phyloP scores from a whole-genome alignment of 2,329 filamentous ascomycete genomes.

The Parasarocladium wereldwijsianum region DNA sequence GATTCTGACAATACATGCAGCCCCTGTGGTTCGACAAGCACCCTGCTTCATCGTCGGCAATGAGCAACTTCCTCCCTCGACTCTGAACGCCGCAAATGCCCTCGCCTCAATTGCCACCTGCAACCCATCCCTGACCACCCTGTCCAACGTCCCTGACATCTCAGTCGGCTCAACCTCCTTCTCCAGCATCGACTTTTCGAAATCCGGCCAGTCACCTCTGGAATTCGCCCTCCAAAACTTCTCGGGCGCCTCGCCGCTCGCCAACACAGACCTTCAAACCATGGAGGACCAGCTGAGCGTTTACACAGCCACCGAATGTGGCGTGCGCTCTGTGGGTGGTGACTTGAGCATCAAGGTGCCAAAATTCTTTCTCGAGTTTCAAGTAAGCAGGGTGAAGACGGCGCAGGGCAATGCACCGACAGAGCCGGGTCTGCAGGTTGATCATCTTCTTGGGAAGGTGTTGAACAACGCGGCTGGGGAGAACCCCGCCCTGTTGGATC shows the following conservation, averaged over 20 bases:
- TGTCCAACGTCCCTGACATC: constrained; percentile 41
- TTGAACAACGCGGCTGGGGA: constrained; percentile 37
- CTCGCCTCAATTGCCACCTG: constrained; percentile 34
- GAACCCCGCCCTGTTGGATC: constrained; percentile 30
- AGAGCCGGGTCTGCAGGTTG: constrained; percentile 35
- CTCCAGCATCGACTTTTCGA: constrained; percentile 40
- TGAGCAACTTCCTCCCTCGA: constrained; percentile 33
- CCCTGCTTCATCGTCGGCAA: constrained; percentile 41
- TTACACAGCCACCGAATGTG: constrained; percentile 45
- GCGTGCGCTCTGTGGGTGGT: constrained; percentile 37
- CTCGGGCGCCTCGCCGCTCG: constrained; percentile 33
- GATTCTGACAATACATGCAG: not conserved
- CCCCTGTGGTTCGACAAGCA: constrained; percentile 12
- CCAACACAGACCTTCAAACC: constrained; percentile 29
- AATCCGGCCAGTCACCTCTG: constrained; percentile 30
- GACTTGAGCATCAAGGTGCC: constrained; percentile 42
- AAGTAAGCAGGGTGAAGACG: constrained; percentile 42
- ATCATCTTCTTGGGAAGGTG: constrained; percentile 43
- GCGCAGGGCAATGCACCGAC: constrained; percentile 40
- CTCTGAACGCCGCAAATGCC: constrained; percentile 23
- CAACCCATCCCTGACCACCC: constrained; percentile 27
- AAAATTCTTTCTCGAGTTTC: constrained; percentile 48
- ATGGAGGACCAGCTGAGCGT: constrained; percentile 40
- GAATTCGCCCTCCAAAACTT: constrained; percentile 39
- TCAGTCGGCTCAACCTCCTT: constrained; percentile 33